phyloP scores from a whole-genome alignment of 257 asterid species.

The Petrea volubilis region DNA sequence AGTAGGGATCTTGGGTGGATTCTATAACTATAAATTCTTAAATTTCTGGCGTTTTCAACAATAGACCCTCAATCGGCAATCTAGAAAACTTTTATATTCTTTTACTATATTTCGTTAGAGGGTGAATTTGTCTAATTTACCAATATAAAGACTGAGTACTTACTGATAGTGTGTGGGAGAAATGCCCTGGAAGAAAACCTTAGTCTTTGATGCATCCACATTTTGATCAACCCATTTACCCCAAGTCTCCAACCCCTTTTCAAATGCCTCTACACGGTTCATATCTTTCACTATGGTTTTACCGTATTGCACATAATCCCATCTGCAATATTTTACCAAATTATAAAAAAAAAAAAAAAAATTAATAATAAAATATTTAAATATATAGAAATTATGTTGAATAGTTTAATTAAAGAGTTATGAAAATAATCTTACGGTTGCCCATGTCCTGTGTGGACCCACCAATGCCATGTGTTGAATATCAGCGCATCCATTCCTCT shows the following conservation, averaged over 20 bases:
- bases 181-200: conserved; percentile 61
- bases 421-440: conserved; percentile 30
- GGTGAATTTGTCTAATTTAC: too few relatives aligned
- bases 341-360: neutral
- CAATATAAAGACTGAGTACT: conserved; percentile 14
- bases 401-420: neutral
- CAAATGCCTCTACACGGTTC: conserved; percentile 53
- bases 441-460: conserved; percentile 48
- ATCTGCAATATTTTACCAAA: conserved; percentile 33
- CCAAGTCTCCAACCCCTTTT: conserved; percentile 59
- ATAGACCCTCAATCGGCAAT: too few relatives aligned
- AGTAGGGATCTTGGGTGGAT: too few relatives aligned
- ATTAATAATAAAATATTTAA: neutral
- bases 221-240: conserved; percentile 53
- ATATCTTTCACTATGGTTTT: conserved; percentile 41
- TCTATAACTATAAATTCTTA: too few relatives aligned
- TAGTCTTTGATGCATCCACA: conserved; percentile 43
- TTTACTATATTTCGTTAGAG: too few relatives aligned
- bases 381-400: neutral
- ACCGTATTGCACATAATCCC: conserved; percentile 58
- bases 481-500: conserved; percentile 57
- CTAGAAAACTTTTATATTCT: too few relatives aligned
- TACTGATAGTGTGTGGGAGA: conserved; percentile 57
- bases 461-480: conserved; percentile 79
- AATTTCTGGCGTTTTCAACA: too few relatives aligned